phyloP scores from a whole-genome alignment of 176 grass and related monocot species.

The Bromus sterilis region DNA sequence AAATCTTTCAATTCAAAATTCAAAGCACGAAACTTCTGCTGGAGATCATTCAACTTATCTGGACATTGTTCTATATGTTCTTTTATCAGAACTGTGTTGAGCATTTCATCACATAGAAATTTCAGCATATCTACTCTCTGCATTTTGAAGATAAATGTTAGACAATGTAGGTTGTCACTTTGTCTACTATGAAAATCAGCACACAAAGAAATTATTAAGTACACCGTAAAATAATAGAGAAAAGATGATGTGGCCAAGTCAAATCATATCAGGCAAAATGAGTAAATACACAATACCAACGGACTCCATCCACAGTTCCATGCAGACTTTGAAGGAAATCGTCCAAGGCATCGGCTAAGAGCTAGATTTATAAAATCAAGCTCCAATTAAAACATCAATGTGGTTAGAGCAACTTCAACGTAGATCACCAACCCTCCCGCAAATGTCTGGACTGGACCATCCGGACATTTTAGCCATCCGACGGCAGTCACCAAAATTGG shows the following conservation, averaged over 20 bases:
- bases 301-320: neutral
- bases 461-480: too few species aligned
- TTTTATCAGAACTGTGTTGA: slow-evolving; percentile 79
- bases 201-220: neutral
- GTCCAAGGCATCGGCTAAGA: neutral
- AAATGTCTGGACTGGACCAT: too few species aligned
- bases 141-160: slow-evolving; percentile 35
- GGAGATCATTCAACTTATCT: slow-evolving; percentile 75
- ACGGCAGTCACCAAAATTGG: too few species aligned
- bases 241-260: neutral
- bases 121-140: slow-evolving; percentile 93
- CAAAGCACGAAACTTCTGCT: slow-evolving; percentile 66
- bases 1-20: slow-evolving; percentile 76
- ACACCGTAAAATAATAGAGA: neutral
- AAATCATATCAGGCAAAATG: neutral
- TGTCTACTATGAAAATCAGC: slow-evolving; percentile 14
- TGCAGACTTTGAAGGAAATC: neutral
- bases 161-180: slow-evolving; percentile 12
- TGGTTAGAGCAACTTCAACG: too few species aligned
- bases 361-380: neutral
- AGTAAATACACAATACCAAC: neutral
- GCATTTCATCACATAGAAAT: slow-evolving; percentile 89
- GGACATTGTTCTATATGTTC: slow-evolving; percentile 88
- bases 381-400: slow-evolving; percentile 8
- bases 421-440: too few species aligned